These are phyloP conservation scores for Aaosphaeria pasadenensis DNA, from an alignment of 2,329 filamentous ascomycete species.

Conservation along the genomic window DNA sequence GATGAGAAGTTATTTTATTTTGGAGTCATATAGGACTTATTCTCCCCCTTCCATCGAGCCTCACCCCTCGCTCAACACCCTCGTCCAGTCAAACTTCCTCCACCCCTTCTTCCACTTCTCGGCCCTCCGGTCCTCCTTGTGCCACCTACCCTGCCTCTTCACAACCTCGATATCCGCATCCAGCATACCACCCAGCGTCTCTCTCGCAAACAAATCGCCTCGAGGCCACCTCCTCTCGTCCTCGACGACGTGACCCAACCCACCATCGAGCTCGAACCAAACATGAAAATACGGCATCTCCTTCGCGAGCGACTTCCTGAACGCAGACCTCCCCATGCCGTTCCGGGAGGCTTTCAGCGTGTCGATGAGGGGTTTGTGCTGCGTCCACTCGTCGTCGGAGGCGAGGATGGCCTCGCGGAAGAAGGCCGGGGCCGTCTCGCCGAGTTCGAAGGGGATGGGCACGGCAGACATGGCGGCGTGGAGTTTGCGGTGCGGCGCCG, in stretches of 20 bases:
- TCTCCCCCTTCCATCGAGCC: background rate
- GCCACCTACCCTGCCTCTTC: slow-evolving; percentile 88
- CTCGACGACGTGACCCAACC: slow-evolving; percentile 88
- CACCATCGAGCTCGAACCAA: slow-evolving; percentile 92
- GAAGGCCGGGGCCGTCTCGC: slow-evolving; percentile 87
- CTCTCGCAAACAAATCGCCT: slow-evolving; percentile 88
- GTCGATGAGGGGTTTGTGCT: slow-evolving; percentile 93
- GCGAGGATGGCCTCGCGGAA: slow-evolving; percentile 92
- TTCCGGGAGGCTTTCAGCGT: slow-evolving; percentile 65
- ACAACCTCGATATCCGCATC: slow-evolving; percentile 78
- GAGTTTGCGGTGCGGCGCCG: slow-evolving; percentile 69
- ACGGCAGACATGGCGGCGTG: slow-evolving; percentile 86
- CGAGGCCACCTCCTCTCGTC: slow-evolving; percentile 80
- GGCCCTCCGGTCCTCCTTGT: slow-evolving; percentile 62
- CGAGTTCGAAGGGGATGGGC: slow-evolving; percentile 86
- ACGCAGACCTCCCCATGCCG: slow-evolving; percentile 75
- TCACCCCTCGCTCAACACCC: slow-evolving; percentile 53
- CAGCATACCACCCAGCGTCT: slow-evolving; percentile 89
- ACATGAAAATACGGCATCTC: slow-evolving; percentile 98
- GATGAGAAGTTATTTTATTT: no score
- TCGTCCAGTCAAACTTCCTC: slow-evolving; percentile 91
- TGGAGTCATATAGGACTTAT: no score
- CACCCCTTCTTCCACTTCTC: slow-evolving; percentile 81
- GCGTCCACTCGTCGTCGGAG: slow-evolving; percentile 88
- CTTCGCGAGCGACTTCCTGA: slow-evolving; percentile 78